Percentiles rank a stretch among this genome's conserved stretches.
These are phyloP conservation scores for Sordariomycetes sp. DNA, from an alignment of 2,329 filamentous ascomycete species.

Conservation along the genomic window DNA sequence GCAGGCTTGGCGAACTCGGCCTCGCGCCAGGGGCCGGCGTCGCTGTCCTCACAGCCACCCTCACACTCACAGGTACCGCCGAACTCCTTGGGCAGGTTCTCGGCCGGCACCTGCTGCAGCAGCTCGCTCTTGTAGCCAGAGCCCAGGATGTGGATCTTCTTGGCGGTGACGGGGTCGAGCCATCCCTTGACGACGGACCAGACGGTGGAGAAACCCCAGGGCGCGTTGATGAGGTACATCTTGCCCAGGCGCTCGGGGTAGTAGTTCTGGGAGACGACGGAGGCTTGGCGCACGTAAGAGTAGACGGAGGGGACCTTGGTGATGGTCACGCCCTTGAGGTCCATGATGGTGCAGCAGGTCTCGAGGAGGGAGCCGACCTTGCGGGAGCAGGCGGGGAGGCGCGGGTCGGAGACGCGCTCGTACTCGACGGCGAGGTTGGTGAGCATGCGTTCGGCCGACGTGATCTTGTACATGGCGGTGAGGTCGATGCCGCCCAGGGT, in stretches of 20 bases:
- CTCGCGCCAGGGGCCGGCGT: slow-evolving; percentile 85
- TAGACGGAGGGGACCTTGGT: slow-evolving; percentile 76
- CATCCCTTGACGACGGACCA: slow-evolving; percentile 87
- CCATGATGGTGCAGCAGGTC: slow-evolving; percentile 98
- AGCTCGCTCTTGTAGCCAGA: slow-evolving; percentile 75
- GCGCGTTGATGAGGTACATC: slow-evolving; percentile 96
- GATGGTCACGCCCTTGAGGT: slow-evolving; percentile 88
- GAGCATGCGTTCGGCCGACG: slow-evolving; percentile 85
- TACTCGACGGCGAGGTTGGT: slow-evolving; percentile 96
- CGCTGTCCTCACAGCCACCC: slow-evolving; percentile 78
- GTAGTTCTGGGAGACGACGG: slow-evolving; percentile 93
- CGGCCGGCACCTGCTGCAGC: slow-evolving; percentile 71
- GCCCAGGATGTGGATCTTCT: slow-evolving; percentile 91
- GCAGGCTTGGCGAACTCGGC: slow-evolving; percentile 55
- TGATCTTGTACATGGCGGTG: slow-evolving; percentile 85
- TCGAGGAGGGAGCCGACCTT: slow-evolving; percentile 85
- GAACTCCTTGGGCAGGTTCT: slow-evolving; percentile 83
- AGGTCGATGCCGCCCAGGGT: slow-evolving; percentile 91
- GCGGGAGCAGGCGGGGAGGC: slow-evolving; percentile 89
- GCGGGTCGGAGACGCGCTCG: slow-evolving; percentile 88
- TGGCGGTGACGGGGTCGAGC: slow-evolving; percentile 91
- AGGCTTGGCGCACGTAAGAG: slow-evolving; percentile 76
- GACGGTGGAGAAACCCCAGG: slow-evolving; percentile 85
- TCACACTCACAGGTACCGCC: slow-evolving; percentile 76
- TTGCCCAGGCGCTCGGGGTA: slow-evolving; percentile 95